Evolutionary conservation across 2,329 filamentous ascomycete genomes (phyloP).

Genomic region (Aspergillus fischeri): DNA sequence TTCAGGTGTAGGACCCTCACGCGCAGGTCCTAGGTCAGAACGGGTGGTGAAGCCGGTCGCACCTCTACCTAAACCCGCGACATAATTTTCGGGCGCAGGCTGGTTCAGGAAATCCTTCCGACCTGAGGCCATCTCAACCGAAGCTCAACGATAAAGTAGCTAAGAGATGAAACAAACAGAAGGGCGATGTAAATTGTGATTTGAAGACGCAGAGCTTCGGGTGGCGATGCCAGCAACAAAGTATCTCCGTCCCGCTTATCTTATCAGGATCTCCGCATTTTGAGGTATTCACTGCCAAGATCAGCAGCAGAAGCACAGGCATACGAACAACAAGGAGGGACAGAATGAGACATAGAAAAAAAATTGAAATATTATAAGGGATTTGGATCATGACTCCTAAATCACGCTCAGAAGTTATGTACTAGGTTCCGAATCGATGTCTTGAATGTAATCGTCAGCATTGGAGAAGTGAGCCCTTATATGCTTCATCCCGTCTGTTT

Average conservation of each 20-base stretch:
- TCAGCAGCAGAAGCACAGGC: background rate
- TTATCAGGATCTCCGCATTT: conserved; percentile 16
- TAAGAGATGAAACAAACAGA: conserved; percentile 1
- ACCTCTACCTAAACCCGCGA: conserved; percentile 94
- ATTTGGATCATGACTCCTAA: too few species aligned
- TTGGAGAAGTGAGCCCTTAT: background rate
- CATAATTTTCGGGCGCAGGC: conserved; percentile 79
- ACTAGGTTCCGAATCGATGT: background rate
- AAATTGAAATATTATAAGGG: too few species aligned
- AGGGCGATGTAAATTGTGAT: background rate
- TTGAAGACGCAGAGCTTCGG: background rate
- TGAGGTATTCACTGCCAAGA: background rate
- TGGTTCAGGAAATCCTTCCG: conserved; percentile 86
- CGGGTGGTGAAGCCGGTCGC: conserved; percentile 97
- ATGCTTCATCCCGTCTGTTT: background rate
- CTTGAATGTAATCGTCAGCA: background rate
- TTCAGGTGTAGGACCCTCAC: conserved; percentile 93
- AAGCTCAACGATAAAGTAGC: background rate
- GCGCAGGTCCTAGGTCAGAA: conserved; percentile 89
- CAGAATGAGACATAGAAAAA: too few species aligned
- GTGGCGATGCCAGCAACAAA: conserved; percentile 12
- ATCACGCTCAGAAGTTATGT: too few species aligned
- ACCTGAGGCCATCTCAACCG: conserved; percentile 51
- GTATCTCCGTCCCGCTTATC: conserved; percentile 22
- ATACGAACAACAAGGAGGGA: background rate